Evolutionary conservation across 768 basidiomycete species (phyloP).

Genomic region (Trametes sanguinea): DNA sequence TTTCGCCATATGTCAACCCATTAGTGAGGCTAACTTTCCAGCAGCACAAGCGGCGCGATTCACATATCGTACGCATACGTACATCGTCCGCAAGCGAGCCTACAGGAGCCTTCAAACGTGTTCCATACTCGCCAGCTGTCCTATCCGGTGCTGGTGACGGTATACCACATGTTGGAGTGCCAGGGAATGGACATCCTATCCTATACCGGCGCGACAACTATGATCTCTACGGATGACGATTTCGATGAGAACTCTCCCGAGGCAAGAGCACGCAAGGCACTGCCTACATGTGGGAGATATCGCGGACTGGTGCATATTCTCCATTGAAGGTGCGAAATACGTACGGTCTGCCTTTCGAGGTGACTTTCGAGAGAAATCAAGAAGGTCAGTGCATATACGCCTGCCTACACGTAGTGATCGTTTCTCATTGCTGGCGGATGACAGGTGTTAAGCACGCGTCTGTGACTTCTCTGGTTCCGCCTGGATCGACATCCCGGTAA

Average conservation of each 20-base stretch:
- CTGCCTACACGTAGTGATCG: not conserved
- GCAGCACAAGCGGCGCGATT: slow-evolving; percentile 75
- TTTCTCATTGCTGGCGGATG: not conserved
- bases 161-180: slow-evolving; percentile 94
- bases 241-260: slow-evolving; percentile 25
- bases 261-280: slow-evolving; percentile 26
- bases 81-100: slow-evolving; percentile 42
- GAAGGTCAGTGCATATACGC: slow-evolving; percentile 44
- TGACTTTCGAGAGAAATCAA: slow-evolving; percentile 69
- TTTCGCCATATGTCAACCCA: not conserved
- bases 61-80: slow-evolving; percentile 83
- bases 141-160: slow-evolving; percentile 89
- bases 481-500: slow-evolving; percentile 83
- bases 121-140: slow-evolving; percentile 88
- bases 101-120: slow-evolving; percentile 41
- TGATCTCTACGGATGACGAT: slow-evolving; percentile 19
- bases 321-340: slow-evolving; percentile 90
- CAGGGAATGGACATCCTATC: slow-evolving; percentile 80
- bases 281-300: slow-evolving; percentile 49
- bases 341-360: slow-evolving; percentile 90
- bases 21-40: not conserved
- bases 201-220: slow-evolving; percentile 41
- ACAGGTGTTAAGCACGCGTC: slow-evolving; percentile 44
- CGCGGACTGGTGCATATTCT: slow-evolving; percentile 82
- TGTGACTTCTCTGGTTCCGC: slow-evolving; percentile 68